Evolutionary conservation across 192 early-diverging fungal species (phyloP).

Genomic region (Irineochytrium annulatum): DNA sequence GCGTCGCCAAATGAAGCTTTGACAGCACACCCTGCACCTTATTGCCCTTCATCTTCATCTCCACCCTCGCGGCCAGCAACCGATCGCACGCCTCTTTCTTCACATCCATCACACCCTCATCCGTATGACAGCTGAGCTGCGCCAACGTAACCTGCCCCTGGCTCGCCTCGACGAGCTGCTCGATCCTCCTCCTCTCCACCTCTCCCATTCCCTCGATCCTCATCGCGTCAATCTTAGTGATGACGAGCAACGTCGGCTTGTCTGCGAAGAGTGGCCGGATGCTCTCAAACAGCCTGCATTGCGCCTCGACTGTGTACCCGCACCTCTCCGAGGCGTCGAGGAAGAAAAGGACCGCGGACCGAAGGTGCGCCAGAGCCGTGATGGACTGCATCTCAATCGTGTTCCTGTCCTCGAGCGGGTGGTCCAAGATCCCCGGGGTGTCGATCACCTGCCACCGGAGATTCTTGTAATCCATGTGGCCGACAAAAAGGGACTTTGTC

Average conservation of each 20-base stretch:
- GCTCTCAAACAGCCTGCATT: conserved; percentile 82
- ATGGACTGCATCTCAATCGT: conserved; percentile 99
- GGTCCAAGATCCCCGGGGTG: conserved; percentile 99
- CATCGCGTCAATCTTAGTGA: conserved; percentile 94
- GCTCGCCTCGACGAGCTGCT: conserved; percentile 52
- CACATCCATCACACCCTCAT: conserved; percentile 96
- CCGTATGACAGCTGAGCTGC: conserved; percentile 87
- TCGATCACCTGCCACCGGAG: conserved; percentile 99
- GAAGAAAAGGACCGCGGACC: conserved; percentile 95
- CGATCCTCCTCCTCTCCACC: conserved; percentile 70
- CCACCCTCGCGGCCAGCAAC: conserved; percentile 86
- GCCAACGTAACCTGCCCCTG: conserved; percentile 68
- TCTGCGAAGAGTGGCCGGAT: conserved; percentile 98
- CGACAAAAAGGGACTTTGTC: conserved; percentile 99
- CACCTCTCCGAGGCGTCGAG: conserved; percentile 98
- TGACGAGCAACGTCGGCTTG: conserved; percentile 91
- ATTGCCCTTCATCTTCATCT: conserved; percentile 87
- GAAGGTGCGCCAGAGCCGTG: conserved; percentile 96
- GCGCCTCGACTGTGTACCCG: conserved; percentile 93
- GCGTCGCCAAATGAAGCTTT: conserved; percentile 92
- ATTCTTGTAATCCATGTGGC: conserved; percentile 99
- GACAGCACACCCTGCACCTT: conserved; percentile 92
- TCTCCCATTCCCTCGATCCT: conserved; percentile 72
- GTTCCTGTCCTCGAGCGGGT: conserved; percentile 97
- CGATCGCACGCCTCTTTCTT: conserved; percentile 89